Evolutionary conservation across 2,329 filamentous ascomycete species (phyloP), one percentile per base, ranked within the genome.

Genomic region (Fusarium domesticum): DNA sequence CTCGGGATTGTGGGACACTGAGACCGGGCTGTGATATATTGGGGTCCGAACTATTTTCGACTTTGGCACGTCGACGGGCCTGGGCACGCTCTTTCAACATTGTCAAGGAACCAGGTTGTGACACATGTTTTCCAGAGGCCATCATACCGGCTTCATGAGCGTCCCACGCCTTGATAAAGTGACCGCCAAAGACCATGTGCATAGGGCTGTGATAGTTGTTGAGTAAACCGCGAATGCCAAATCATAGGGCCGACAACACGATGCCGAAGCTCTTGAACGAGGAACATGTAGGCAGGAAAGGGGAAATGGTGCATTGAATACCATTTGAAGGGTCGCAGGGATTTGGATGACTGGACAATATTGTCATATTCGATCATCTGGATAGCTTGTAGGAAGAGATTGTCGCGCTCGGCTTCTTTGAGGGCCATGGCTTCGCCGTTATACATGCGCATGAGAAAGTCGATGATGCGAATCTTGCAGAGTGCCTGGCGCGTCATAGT

Each of bases 111-210:
- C 60, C 64, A 3, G 77, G 78, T 11, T 67, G 65, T 14, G 64
- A 55, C 3, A 73, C 47, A 2, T 67, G 61, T 20, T 68, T 70
- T 1, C 77, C 78, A 6, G 67, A 62, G 39, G 69, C 67, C 5
- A 65, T 50, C 50, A 75, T 70, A 11, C 74, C 73, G 2, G 71
- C 67, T 53, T 76, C 75, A 42, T 76, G 74, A 3, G 76, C 77
- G 34, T 77, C 74, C 82, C 82, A 85, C 0, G 81, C 80, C 55
- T 81, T 83, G 45, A 85, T 64, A 32, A 85, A 77, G 15, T 78
- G 70, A 16, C 70, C 69, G 1, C 76, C 75, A 48, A 85, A 81
- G 1, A 76, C 75, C 20, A 76, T 65, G 54, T 82, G 78, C 65
- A 83, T 71, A 6, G 79, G 80, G 34, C 70, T 81, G 38, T 74